These are phyloP conservation scores for Nicotiana tabacum DNA, from an alignment of 257 asterid genomes.

Conservation along the genomic window DNA sequence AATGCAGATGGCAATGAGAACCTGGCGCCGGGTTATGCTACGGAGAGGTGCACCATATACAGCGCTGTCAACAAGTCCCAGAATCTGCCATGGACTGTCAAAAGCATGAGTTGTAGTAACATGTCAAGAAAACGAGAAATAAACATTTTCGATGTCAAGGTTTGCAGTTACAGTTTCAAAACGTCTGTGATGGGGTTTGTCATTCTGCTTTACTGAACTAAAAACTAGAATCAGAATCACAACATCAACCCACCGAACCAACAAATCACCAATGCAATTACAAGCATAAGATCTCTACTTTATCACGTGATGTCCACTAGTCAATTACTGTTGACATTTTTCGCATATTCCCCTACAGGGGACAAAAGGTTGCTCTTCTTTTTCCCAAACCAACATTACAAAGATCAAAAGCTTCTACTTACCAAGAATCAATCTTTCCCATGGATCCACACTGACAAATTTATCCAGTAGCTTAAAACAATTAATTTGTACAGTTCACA, in stretches of 20 bases:
- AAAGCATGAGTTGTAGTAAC: slow-evolving; percentile 17
- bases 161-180: neutral
- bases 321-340: neutral
- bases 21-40: slow-evolving; percentile 79
- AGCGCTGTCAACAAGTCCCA: slow-evolving; percentile 78
- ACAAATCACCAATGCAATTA: slow-evolving; percentile 4
- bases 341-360: neutral
- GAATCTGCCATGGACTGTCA: slow-evolving; percentile 79
- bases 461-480: neutral
- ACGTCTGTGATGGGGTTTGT: neutral
- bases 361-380: neutral
- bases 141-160: neutral
- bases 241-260: neutral
- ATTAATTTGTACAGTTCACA: neutral
- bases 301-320: neutral
- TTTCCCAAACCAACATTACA: neutral
- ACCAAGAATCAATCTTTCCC: neutral
- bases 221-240: neutral
- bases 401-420: neutral
- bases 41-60: slow-evolving; percentile 69
- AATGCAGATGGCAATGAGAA: slow-evolving; percentile 15
- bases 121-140: slow-evolving; percentile 10
- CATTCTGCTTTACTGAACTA: neutral
- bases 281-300: neutral
- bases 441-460: neutral